Conservation (phyloP, 2,329 filamentous ascomycete genomes). For the Shiraia bambusicola region DNA sequence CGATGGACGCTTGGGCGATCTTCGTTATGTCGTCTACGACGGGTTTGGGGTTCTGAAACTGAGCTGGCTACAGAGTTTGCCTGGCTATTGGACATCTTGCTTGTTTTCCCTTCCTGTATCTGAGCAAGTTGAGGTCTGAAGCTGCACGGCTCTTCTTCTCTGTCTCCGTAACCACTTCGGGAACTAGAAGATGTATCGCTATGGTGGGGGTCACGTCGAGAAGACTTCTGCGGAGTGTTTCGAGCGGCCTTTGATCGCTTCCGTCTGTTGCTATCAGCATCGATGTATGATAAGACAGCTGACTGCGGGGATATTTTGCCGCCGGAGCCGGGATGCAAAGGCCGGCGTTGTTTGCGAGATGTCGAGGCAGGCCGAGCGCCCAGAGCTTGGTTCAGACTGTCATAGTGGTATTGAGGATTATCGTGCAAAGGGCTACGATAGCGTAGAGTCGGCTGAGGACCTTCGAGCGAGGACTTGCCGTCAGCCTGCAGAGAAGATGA, state of each 20-base stretch:
- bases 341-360: conserved; percentile 26
- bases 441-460: conserved; percentile 19
- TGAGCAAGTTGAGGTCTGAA: conserved; percentile 46
- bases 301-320: conserved; percentile 22
- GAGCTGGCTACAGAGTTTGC: conserved; percentile 27
- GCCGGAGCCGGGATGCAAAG: conserved; percentile 23
- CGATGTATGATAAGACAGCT: conserved; percentile 21
- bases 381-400: conserved; percentile 13
- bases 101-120: conserved; percentile 44
- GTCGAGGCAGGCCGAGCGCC: conserved; percentile 10
- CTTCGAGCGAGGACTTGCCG: conserved; percentile 26
- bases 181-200: conserved; percentile 13
- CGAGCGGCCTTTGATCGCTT: conserved; percentile 23
- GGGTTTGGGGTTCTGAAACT: conserved; percentile 13
- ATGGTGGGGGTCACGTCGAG: conserved; percentile 20
- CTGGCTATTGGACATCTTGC: conserved; percentile 19
- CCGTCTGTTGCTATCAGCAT: conserved; percentile 24
- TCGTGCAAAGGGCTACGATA: conserved; percentile 20
- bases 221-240: conserved; percentile 22
- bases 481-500: conserved; percentile 34
- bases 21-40: conserved; percentile 19
- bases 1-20: conserved; percentile 34
- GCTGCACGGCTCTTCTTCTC: conserved; percentile 21
- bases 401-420: conserved; percentile 15
- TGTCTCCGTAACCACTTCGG: conserved; percentile 17